phyloP scores from a whole-genome alignment of 2,329 filamentous ascomycete species.

The Aureobasidium sp. region DNA sequence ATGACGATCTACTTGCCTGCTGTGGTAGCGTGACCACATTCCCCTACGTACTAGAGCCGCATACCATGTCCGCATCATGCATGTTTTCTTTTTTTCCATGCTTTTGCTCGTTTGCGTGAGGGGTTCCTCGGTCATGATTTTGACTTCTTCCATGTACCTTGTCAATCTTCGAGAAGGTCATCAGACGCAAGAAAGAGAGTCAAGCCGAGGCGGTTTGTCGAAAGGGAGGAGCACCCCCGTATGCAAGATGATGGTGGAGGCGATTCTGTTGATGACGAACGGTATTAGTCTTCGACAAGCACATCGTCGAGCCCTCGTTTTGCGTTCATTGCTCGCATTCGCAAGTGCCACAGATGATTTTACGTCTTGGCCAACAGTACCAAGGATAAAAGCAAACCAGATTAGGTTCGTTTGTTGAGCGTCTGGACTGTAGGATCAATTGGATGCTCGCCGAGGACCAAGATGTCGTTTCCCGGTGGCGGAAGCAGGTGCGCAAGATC shows the following conservation, averaged over 20 bases:
- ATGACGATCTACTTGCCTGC: background rate
- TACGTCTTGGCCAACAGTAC: background rate
- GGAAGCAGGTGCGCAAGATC: background rate
- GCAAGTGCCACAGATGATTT: background rate
- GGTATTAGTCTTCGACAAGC: background rate
- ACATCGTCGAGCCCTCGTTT: background rate
- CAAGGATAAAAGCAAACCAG: background rate
- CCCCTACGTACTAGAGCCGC: background rate
- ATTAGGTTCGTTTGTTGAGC: background rate
- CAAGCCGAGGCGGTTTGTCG: background rate
- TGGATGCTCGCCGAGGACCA: background rate
- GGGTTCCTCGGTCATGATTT: background rate
- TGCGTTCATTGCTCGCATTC: background rate
- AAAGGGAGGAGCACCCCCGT: background rate
- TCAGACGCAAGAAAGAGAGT: background rate
- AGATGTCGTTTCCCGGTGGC: background rate
- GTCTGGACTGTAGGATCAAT: background rate
- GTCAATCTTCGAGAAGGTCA: background rate
- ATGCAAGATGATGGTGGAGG: background rate
- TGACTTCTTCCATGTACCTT: background rate
- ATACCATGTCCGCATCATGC: background rate
- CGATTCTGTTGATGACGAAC: background rate
- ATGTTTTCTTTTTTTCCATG: background rate
- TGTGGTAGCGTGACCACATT: conserved; percentile 7
- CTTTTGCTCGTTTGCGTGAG: background rate